These are phyloP conservation scores for Physaria fendleri DNA, from an alignment of 345 rosid species.

Conservation along the genomic window DNA sequence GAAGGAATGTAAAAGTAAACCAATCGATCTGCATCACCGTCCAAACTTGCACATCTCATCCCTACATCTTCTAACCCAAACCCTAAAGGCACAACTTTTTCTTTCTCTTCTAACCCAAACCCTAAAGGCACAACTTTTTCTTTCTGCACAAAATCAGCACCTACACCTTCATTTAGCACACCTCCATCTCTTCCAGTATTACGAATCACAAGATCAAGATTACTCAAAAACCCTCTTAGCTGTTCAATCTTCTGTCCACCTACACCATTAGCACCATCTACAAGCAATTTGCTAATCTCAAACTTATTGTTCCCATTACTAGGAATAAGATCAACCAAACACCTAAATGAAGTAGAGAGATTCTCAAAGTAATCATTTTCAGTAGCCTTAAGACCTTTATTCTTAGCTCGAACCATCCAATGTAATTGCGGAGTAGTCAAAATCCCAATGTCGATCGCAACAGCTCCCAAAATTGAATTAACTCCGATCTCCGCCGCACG, in stretches of 20 bases:
- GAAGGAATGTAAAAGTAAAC: slow-evolving; percentile 58
- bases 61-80: slow-evolving; percentile 55
- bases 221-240: slow-evolving; percentile 43
- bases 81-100: slow-evolving; percentile 68
- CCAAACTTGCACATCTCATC: slow-evolving; percentile 86
- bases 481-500: slow-evolving; percentile 79
- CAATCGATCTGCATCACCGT: slow-evolving; percentile 93
- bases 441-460: slow-evolving; percentile 57
- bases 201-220: slow-evolving; percentile 58
- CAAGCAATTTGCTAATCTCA: slow-evolving; percentile 41
- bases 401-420: slow-evolving; percentile 91
- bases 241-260: slow-evolving; percentile 72
- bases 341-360: slow-evolving; percentile 60
- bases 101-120: slow-evolving; percentile 65
- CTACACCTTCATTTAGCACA: slow-evolving; percentile 81
- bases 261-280: slow-evolving; percentile 93
- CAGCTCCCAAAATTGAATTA: slow-evolving; percentile 56
- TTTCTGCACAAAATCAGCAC: slow-evolving; percentile 97
- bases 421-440: slow-evolving; percentile 92
- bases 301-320: slow-evolving; percentile 6
- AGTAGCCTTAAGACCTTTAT: slow-evolving; percentile 56
- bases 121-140: slow-evolving; percentile 75
- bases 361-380: slow-evolving; percentile 76
- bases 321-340: slow-evolving; percentile 63
- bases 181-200: slow-evolving; percentile 71